Conservation (phyloP, 1,284 basidiomycete species). For the Heimioporus retisporus region DNA sequence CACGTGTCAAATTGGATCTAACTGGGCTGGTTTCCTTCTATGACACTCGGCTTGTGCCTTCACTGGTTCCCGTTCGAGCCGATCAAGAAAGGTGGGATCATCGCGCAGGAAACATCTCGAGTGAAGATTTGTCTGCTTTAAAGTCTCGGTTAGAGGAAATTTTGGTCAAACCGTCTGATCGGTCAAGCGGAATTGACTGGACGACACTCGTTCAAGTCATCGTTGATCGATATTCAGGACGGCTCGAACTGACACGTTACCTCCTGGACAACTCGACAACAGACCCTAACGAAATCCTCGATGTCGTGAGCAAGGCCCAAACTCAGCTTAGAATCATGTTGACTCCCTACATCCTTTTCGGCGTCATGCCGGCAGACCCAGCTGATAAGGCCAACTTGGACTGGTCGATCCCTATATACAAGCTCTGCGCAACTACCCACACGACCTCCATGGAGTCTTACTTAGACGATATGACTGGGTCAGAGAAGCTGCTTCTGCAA, state of each 20-base stretch:
- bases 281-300: not conserved
- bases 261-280: not conserved
- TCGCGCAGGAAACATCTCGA: not conserved
- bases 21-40: not conserved
- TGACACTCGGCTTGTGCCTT: not conserved
- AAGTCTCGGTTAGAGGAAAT: not conserved
- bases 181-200: not conserved
- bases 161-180: not conserved
- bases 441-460: not conserved
- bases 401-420: not conserved
- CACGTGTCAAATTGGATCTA: not conserved
- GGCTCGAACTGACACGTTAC: not conserved
- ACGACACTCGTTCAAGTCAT: not conserved
- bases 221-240: not conserved
- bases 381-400: not conserved
- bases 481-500: not conserved
- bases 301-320: not conserved
- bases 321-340: not conserved
- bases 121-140: not conserved
- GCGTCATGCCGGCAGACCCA: not conserved
- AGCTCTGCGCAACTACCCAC: not conserved
- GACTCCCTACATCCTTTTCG: not conserved
- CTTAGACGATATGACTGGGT: not conserved
- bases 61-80: not conserved
- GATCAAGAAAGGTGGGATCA: not conserved